phyloP scores from a whole-genome alignment of 768 basidiomycete species.

The Suillus placidus region DNA sequence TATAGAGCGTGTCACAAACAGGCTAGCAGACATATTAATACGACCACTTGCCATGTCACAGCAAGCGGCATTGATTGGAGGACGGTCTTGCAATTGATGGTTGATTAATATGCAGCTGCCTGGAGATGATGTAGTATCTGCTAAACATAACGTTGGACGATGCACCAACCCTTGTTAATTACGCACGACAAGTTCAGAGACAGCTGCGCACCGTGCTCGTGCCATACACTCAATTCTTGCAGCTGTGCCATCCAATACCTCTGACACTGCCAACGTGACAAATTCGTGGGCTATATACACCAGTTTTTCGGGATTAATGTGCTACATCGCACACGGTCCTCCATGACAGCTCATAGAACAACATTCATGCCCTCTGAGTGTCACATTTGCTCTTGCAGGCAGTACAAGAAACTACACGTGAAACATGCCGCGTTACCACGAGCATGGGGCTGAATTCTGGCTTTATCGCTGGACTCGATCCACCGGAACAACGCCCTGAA shows the following conservation, averaged over 20 bases:
- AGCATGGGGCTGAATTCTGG: conserved; percentile 21
- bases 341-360: conserved; percentile 1
- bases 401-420: conserved; percentile 17
- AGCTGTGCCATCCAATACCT: background rate
- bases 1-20: conserved; percentile 7
- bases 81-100: conserved; percentile 38
- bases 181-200: conserved; percentile 12
- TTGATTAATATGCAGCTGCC: conserved; percentile 45
- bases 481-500: conserved; percentile 4
- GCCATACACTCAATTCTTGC: conserved; percentile 14
- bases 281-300: conserved; percentile 11
- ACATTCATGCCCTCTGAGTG: conserved; percentile 17
- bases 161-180: conserved; percentile 12
- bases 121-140: conserved; percentile 43
- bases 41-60: background rate
- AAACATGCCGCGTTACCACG: conserved; percentile 21
- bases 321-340: conserved; percentile 15
- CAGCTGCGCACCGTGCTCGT: conserved; percentile 25
- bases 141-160: conserved; percentile 29
- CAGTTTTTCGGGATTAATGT: conserved; percentile 16
- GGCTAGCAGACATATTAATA: conserved; percentile 13
- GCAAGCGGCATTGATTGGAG: conserved; percentile 46
- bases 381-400: conserved; percentile 18
- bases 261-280: conserved; percentile 3
- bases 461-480: conserved; percentile 16